phyloP scores from a whole-genome alignment of 2,329 filamentous ascomycete genomes.

The Penicillium freii region DNA sequence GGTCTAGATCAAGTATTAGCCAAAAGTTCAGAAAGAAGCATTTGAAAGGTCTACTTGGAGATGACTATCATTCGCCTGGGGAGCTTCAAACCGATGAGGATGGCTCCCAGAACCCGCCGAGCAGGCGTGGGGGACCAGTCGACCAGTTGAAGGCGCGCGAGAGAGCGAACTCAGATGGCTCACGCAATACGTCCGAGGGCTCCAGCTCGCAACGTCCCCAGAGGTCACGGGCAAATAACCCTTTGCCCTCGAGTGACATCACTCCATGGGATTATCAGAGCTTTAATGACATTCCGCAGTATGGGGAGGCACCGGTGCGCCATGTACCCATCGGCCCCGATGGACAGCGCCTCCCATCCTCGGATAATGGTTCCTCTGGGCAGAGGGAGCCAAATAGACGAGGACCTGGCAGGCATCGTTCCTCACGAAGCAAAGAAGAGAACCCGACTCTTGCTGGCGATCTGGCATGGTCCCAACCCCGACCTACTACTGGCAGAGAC shows the following conservation, averaged over 20 bases:
- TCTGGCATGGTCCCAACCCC: constrained; percentile 54
- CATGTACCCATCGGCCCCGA: constrained; percentile 67
- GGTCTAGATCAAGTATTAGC: constrained; percentile 70
- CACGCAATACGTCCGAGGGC: constrained; percentile 48
- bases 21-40: constrained; percentile 76
- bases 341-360: constrained; percentile 62
- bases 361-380: constrained; percentile 45
- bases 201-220: constrained; percentile 71
- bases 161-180: constrained; percentile 79
- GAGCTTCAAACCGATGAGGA: constrained; percentile 67
- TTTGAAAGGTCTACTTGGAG: constrained; percentile 87
- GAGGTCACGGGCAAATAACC: constrained; percentile 67
- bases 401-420: constrained; percentile 44
- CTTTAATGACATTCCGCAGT: constrained; percentile 71
- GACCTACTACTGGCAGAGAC: constrained; percentile 73
- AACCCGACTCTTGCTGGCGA: constrained; percentile 40
- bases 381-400: constrained; percentile 56
- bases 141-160: constrained; percentile 63
- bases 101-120: constrained; percentile 50
- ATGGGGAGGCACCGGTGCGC: constrained; percentile 74
- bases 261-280: constrained; percentile 98
- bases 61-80: constrained; percentile 71
- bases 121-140: constrained; percentile 32
- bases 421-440: constrained; percentile 59
- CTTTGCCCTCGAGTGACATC: constrained; percentile 84